A percentile compares a stretch with the other conserved stretches of the same genome.
These are phyloP conservation scores for Taphrina pruni DNA, from an alignment of 1,139 yeast genomes.

Conservation along the genomic window DNA sequence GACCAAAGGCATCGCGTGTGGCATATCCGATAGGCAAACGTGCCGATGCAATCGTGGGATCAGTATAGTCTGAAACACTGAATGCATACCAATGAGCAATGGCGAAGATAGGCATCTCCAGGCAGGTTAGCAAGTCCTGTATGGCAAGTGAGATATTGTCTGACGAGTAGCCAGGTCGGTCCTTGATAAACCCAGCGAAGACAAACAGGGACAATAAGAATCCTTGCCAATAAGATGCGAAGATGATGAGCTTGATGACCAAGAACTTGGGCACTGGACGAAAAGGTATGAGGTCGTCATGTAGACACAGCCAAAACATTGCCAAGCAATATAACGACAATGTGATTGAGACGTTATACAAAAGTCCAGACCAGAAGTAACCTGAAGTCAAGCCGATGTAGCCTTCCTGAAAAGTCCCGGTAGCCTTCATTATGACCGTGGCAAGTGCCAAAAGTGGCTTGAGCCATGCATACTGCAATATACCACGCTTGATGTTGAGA, in stretches of 20 bases:
- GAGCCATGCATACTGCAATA: constrained; percentile 92
- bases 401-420: constrained; percentile 58
- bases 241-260: constrained; percentile 89
- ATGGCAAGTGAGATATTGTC: constrained; percentile 59
- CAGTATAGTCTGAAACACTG: constrained; percentile 83
- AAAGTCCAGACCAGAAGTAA: constrained; percentile 69
- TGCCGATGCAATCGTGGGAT: constrained; percentile 98
- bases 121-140: constrained; percentile 79
- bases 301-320: constrained; percentile 86
- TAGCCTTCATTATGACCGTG: constrained; percentile 60
- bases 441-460: constrained; percentile 77
- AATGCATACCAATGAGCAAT: constrained; percentile 87
- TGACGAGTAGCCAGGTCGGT: constrained; percentile 50
- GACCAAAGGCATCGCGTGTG: constrained; percentile 72
- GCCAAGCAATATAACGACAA: constrained; percentile 84
- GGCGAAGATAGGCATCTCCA: constrained; percentile 86
- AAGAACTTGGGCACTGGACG: constrained; percentile 90
- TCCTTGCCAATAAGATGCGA: constrained; percentile 98
- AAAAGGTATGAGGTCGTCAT: constrained; percentile 75
- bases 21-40: constrained; percentile 62
- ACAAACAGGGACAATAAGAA: constrained; percentile 68
- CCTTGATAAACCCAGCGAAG: constrained; percentile 60
- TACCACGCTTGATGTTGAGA: constrained; percentile 77
- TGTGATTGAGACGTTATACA: constrained; percentile 81
- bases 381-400: constrained; percentile 59